phyloP scores from a whole-genome alignment of 2,329 filamentous ascomycete species.

The Bertia moriformis region DNA sequence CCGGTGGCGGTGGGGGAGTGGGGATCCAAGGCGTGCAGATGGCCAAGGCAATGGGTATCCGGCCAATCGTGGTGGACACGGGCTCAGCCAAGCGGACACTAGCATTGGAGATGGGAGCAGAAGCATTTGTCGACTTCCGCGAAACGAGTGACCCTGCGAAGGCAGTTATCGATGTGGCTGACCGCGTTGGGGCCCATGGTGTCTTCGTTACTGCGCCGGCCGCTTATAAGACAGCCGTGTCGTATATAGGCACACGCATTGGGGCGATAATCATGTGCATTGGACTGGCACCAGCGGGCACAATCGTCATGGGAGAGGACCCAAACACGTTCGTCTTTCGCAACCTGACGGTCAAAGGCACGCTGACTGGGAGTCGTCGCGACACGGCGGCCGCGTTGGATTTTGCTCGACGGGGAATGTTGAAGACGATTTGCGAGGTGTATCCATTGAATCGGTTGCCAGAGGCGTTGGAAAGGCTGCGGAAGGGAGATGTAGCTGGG shows the following conservation, averaged over 20 bases:
- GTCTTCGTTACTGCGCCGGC: slow-evolving; percentile 22
- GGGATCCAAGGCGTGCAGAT: slow-evolving; percentile 41
- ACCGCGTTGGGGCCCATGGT: slow-evolving; percentile 28
- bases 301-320: not conserved
- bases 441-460: slow-evolving; percentile 5
- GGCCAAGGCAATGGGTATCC: slow-evolving; percentile 37
- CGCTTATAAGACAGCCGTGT: slow-evolving; percentile 23
- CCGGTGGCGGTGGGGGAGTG: slow-evolving; percentile 37
- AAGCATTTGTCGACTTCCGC: slow-evolving; percentile 39
- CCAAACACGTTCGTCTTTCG: not conserved
- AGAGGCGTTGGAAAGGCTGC: slow-evolving; percentile 8
- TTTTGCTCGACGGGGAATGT: slow-evolving; percentile 5
- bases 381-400: not conserved
- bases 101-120: slow-evolving; percentile 31
- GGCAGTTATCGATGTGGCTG: slow-evolving; percentile 27
- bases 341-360: not conserved
- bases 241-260: slow-evolving; percentile 27
- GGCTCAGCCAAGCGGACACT: slow-evolving; percentile 29
- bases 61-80: slow-evolving; percentile 37
- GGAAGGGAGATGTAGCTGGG: slow-evolving; percentile 8
- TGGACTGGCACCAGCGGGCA: slow-evolving; percentile 11
- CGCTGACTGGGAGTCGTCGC: not conserved
- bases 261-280: slow-evolving; percentile 36
- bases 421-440: slow-evolving; percentile 6
- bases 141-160: slow-evolving; percentile 13